Percentiles rank a stretch among this genome's conserved stretches.
These are phyloP conservation scores for Lachnellula occidentalis DNA, from an alignment of 2,329 filamentous ascomycete genomes.

Conservation along the genomic window DNA sequence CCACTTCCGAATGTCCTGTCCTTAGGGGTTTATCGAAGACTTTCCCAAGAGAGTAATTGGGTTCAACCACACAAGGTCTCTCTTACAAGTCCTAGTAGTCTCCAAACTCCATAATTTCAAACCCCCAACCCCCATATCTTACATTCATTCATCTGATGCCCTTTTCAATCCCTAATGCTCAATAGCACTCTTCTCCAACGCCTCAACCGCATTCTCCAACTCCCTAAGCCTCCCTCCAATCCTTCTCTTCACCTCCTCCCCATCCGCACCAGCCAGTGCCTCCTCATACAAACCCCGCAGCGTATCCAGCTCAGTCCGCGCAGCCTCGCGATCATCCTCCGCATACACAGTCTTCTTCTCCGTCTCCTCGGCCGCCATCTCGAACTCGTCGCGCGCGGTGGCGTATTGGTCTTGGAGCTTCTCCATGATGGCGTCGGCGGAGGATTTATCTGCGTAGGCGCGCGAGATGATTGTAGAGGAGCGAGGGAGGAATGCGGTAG, in stretches of 20 bases:
- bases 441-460: slow-evolving; percentile 13
- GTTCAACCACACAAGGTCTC: background rate
- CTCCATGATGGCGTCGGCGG: slow-evolving; percentile 23
- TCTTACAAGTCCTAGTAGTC: too few relatives aligned
- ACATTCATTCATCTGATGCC: background rate
- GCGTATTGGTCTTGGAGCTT: slow-evolving; percentile 33
- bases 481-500: background rate
- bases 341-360: slow-evolving; percentile 40
- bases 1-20: too few relatives aligned
- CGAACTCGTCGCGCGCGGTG: slow-evolving; percentile 42
- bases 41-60: background rate
- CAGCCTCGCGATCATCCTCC: slow-evolving; percentile 39
- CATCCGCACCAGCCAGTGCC: slow-evolving; percentile 31
- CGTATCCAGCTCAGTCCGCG: slow-evolving; percentile 40
- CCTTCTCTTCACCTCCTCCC: slow-evolving; percentile 38
- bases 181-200: slow-evolving; percentile 36
- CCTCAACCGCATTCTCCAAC: slow-evolving; percentile 38
- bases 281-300: slow-evolving; percentile 29
- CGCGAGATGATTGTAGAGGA: background rate
- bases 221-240: slow-evolving; percentile 41
- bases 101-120: background rate
- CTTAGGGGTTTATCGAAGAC: too few relatives aligned
- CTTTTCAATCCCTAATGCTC: slow-evolving; percentile 28
- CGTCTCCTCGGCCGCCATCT: slow-evolving; percentile 43
- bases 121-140: background rate